Evolutionary conservation across 306 rosid species (phyloP).

Genomic region (Potentilla sterilis): DNA sequence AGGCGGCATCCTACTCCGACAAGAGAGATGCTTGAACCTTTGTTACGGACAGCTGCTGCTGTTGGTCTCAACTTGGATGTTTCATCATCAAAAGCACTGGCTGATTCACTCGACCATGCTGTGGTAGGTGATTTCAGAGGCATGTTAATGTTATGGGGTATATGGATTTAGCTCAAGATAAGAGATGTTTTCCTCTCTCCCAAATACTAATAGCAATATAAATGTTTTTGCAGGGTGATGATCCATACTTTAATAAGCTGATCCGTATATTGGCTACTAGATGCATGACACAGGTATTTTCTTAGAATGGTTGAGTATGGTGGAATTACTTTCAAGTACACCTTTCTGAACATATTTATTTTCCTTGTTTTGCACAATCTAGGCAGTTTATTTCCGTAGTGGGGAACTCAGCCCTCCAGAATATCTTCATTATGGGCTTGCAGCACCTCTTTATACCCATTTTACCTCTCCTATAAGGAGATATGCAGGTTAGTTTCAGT

Average conservation of each 20-base stretch:
- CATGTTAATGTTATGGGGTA: neutral
- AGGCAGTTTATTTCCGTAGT: slow-evolving; percentile 97
- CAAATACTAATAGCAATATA: neutral
- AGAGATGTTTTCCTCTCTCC: neutral
- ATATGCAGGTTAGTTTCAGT: slow-evolving; percentile 69
- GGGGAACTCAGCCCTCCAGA: slow-evolving; percentile 95
- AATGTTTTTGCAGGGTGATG: slow-evolving; percentile 62
- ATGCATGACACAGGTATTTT: slow-evolving; percentile 93
- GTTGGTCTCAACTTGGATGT: slow-evolving; percentile 86
- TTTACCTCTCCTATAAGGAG: slow-evolving; percentile 98
- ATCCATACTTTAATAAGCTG: slow-evolving; percentile 93
- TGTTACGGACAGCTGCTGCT: slow-evolving; percentile 83
- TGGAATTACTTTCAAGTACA: slow-evolving; percentile 13
- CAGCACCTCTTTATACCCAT: slow-evolving; percentile 86
- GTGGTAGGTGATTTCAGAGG: slow-evolving; percentile 49
- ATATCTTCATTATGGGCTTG: slow-evolving; percentile 97
- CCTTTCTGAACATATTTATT: slow-evolving; percentile 12
- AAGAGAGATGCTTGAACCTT: slow-evolving; percentile 92
- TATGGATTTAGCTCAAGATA: neutral
- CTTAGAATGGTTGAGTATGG: slow-evolving; percentile 15
- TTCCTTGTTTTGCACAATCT: slow-evolving; percentile 14
- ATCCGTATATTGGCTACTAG: slow-evolving; percentile 92
- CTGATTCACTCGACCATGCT: slow-evolving; percentile 94
- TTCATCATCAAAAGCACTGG: slow-evolving; percentile 86
- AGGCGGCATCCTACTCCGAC: slow-evolving; percentile 96